Base-by-base conservation (phyloP, 768 basidiomycete species). In the Dioszegia crocea region DNA sequence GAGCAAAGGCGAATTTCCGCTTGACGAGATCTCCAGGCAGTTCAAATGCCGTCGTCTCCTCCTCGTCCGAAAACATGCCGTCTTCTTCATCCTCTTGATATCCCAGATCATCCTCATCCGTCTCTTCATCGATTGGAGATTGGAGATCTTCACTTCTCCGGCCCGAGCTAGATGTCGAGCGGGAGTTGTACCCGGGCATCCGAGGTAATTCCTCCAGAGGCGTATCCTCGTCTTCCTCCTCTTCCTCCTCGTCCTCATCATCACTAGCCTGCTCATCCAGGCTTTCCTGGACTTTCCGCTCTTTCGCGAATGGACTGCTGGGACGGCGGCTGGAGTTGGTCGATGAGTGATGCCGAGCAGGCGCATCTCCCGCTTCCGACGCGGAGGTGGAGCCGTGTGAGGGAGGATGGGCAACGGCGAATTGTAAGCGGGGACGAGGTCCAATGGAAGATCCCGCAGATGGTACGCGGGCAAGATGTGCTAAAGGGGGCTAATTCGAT, bases 71-170 rank as follows among this genome's bases (percentile, higher is more conserved):
- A 9, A 49, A 56, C 54, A 56, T 55, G 21, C 64, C 68, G 26
- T 63, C 66, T 46, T 67, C 65, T 44, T 65, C 63, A 43, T 70
- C 68, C 58, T 70, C 68, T 33, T 65, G 58, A 46, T 71, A 67
- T 38, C 65, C 69, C 3, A 57, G 54, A 41, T 66, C 67, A 8
- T 53, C 54, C 40, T 64, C 66, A 3, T 60, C 54, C 4, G 67
- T 65, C 24, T 57, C 59, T 17, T 63, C 55, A 31, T 46, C 53
- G 1, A 53, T 53, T 6, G 51, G 39, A 19, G 24, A 38, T 10
- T 43, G 40, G 6, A 56, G 40, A 26, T 56, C 44, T 36, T 23
- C 19, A 19, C 41, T 44, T 26, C 41, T 36, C 23, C 23, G 21
- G 21, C 47, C 30, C n/a, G 46, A 40, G 29, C 19, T 31, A 29